phyloP scores from a whole-genome alignment of 495 filamentous ascomycete species.

The Acidiella bohemica region DNA sequence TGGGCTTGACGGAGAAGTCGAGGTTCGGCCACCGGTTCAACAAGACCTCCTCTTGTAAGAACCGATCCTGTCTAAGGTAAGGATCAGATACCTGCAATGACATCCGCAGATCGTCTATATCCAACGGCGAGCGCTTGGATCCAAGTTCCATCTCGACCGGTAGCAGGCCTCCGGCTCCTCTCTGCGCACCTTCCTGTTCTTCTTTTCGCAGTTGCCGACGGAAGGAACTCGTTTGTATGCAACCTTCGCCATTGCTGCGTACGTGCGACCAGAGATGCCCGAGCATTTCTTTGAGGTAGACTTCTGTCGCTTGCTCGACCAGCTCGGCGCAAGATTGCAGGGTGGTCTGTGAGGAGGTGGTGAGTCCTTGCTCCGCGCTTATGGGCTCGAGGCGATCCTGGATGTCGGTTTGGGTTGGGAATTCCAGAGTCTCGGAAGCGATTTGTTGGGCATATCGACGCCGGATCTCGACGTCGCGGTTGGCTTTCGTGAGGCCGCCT shows the following conservation, averaged over 20 bases:
- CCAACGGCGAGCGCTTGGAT: constrained; percentile 49
- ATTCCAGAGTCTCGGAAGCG: constrained; percentile 80
- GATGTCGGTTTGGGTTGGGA: constrained; percentile 69
- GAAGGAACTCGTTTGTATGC: constrained; percentile 70
- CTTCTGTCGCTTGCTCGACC: constrained; percentile 82
- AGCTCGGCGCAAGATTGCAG: constrained; percentile 60
- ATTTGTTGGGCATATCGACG: constrained; percentile 83
- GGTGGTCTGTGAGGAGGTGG: constrained; percentile 43
- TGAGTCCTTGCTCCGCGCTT: constrained; percentile 81
- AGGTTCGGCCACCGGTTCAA: constrained; percentile 42
- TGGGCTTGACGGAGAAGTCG: constrained; percentile 51
- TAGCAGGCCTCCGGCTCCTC: constrained; percentile 61
- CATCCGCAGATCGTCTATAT: constrained; percentile 66
- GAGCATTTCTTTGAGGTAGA: constrained; percentile 80
- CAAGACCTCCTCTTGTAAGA: constrained; percentile 57
- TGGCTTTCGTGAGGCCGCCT: constrained; percentile 31
- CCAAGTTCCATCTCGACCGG: constrained; percentile 63
- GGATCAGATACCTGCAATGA: constrained; percentile 61
- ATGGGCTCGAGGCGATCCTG: constrained; percentile 81
- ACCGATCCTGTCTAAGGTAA: constrained; percentile 61
- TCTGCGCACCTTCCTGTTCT: constrained; percentile 50
- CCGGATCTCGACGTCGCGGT: constrained; percentile 60
- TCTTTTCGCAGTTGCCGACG: constrained; percentile 56
- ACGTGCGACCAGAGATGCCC: constrained; percentile 65
- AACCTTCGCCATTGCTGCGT: constrained; percentile 62